Base-by-base conservation (phyloP, 2,329 filamentous ascomycete genomes). In the Chalara sp. region DNA sequence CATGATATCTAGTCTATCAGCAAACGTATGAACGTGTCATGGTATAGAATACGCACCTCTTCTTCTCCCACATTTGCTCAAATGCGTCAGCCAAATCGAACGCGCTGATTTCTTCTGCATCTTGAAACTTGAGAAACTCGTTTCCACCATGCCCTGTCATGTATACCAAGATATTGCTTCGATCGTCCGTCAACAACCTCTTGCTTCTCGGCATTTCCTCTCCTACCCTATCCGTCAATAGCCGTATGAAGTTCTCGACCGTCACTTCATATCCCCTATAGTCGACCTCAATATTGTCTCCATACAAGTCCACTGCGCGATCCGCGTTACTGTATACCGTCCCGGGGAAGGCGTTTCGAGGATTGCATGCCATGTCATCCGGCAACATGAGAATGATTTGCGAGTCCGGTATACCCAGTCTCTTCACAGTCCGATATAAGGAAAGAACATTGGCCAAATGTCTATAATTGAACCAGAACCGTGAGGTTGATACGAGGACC, bases 331-430 rank as follows among this genome's bases (percentile, higher is more conserved):
- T 96, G 78, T 97, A 99, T 32, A 99, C 93, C 48, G 91, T 96
- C 48, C 93, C 93, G 0, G 93, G 91, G 68, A 99, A 99, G 46
- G 91, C 90, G 68, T 99, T 99, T 63, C 93, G 89, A 32, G 93
- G 93, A 71, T 99, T 99, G 77, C 93, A 99, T 39, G 93, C 93
- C 89, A 99, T 97, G 73, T 99, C 93, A 69, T 99, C 93, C 28
- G 93, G 93, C n/a, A 99, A 82, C 91, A 99, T 97, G 59, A 99
- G 86, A 67, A 99, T 97, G 71, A 99, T 99, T 68, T 99, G 93
- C 47, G 89, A 96, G 71, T 99, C 93, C 35, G 93, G 93, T 53
- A 99, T 99, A 45, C 93, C 93, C 37, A 99, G 83, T 10, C 93
- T 88, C 74, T 99, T 99, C 56, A 99, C 93, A 51, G 93, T 99